These are phyloP conservation scores for Mollisiaceae sp. DNA, from an alignment of 2,329 filamentous ascomycete genomes.

Conservation along the genomic window DNA sequence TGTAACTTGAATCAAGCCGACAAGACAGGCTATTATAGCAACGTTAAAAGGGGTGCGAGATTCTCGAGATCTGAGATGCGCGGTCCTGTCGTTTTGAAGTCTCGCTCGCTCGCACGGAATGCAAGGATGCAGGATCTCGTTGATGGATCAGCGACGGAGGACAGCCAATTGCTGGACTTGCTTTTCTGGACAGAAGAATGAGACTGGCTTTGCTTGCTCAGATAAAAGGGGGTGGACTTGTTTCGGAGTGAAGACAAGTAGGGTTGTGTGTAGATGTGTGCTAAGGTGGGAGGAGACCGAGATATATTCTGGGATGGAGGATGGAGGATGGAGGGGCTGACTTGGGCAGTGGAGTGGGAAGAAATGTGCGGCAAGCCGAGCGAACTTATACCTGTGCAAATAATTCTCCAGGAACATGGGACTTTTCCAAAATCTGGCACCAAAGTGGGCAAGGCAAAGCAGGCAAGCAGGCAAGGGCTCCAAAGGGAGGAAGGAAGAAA, in stretches of 20 bases:
- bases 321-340: conserved; percentile 18
- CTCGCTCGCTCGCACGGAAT: conserved; percentile 21
- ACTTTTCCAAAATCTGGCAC: not conserved
- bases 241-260: conserved; percentile 28
- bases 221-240: conserved; percentile 29
- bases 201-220: conserved; percentile 33
- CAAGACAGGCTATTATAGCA: conserved; percentile 24
- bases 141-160: conserved; percentile 30
- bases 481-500: not conserved
- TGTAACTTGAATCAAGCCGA: conserved; percentile 33
- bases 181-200: conserved; percentile 22
- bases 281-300: conserved; percentile 13
- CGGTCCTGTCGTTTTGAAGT: conserved; percentile 20
- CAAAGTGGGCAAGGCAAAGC: not conserved
- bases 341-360: conserved; percentile 27
- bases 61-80: conserved; percentile 27
- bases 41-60: conserved; percentile 31
- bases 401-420: conserved; percentile 15
- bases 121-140: conserved; percentile 27
- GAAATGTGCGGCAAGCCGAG: no score
- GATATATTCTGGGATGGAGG: conserved; percentile 25
- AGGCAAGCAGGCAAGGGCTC: not conserved
- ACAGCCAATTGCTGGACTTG: conserved; percentile 34
- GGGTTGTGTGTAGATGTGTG: conserved; percentile 5
- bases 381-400: conserved; percentile 36